A percentile compares a stretch with the other conserved stretches of the same genome.
Conservation (phyloP, 1,284 basidiomycete species). For the Ustanciosporium gigantosporum region DNA sequence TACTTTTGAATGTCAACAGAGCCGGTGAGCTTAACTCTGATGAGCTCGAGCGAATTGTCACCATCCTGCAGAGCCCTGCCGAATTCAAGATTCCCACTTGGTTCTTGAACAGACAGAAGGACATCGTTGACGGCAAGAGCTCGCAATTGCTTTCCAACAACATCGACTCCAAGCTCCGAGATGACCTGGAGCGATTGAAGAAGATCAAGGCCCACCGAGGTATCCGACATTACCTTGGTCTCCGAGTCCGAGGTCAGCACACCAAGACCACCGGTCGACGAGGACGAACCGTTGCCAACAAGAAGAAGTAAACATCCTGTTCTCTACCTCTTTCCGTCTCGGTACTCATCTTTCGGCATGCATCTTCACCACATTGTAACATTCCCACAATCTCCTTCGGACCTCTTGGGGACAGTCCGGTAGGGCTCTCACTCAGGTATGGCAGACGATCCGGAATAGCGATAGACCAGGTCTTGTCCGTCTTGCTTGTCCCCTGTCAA, state of each 20-base stretch:
- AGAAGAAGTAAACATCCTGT: conserved; percentile 57
- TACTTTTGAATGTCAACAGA: conserved; percentile 62
- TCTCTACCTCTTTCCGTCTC: too few relatives aligned
- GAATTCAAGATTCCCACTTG: conserved; percentile 99
- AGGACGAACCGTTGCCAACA: conserved; percentile 60
- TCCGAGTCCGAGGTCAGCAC: conserved; percentile 90
- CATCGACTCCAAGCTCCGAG: conserved; percentile 97
- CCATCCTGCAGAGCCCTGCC: conserved; percentile 98
- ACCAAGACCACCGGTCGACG: conserved; percentile 92
- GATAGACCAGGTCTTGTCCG: too few relatives aligned
- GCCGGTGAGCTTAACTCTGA: conserved; percentile 92
- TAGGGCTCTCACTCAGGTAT: too few relatives aligned
- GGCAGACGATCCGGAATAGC: too few relatives aligned
- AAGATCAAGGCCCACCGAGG: conserved; percentile 99
- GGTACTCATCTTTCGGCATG: too few relatives aligned
- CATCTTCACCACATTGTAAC: too few relatives aligned
- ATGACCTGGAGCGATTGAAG: conserved; percentile 97
- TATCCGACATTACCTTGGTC: conserved; percentile 94
- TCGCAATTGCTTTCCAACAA: conserved; percentile 93
- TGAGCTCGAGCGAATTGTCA: conserved; percentile 98
- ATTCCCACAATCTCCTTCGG: too few relatives aligned
- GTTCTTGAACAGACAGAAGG: conserved; percentile 99
- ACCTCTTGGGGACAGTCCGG: too few relatives aligned
- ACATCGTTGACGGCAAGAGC: conserved; percentile 97
- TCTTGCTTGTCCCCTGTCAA: too few relatives aligned